These are phyloP conservation scores for Metarhizium album DNA, from an alignment of 2,329 filamentous ascomycete species.

Conservation along the genomic window DNA sequence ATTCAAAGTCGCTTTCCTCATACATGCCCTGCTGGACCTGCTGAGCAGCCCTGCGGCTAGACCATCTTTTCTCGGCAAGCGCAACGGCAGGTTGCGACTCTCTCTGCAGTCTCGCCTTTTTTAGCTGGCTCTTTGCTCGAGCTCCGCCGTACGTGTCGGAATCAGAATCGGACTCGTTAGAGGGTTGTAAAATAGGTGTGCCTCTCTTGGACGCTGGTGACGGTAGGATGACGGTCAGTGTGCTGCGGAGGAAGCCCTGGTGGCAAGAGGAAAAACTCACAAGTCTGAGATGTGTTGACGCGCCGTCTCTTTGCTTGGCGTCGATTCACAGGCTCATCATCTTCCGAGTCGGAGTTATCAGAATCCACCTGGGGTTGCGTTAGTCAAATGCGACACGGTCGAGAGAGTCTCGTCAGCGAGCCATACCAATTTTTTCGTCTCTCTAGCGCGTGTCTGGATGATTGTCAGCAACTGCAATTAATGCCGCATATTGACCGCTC, in stretches of 20 bases:
- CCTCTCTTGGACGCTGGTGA: constrained; percentile 47
- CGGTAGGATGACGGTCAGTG: neutral
- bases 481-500: constrained; percentile 9
- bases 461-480: constrained; percentile 18
- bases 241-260: neutral
- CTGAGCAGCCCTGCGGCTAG: constrained; percentile 72
- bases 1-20: constrained; percentile 55
- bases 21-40: constrained; percentile 55
- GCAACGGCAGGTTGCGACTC: constrained; percentile 56
- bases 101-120: constrained; percentile 67
- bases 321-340: constrained; percentile 42
- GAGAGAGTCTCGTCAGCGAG: neutral
- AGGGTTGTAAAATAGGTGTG: constrained; percentile 43
- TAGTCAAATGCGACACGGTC: constrained; percentile 1
- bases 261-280: constrained; percentile 32
- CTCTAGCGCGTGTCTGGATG: constrained; percentile 42
- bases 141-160: constrained; percentile 73
- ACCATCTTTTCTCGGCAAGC: constrained; percentile 80
- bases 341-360: constrained; percentile 63
- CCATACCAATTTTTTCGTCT: constrained; percentile 47
- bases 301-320: constrained; percentile 61
- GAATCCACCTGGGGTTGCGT: constrained; percentile 32
- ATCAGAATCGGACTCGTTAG: constrained; percentile 55
- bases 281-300: constrained; percentile 50
- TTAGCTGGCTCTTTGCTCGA: constrained; percentile 55